A percentile compares a stretch with the other conserved stretches of the same genome.
Conservation (phyloP, 805 yeast genomes). For the Candida easanensis region DNA sequence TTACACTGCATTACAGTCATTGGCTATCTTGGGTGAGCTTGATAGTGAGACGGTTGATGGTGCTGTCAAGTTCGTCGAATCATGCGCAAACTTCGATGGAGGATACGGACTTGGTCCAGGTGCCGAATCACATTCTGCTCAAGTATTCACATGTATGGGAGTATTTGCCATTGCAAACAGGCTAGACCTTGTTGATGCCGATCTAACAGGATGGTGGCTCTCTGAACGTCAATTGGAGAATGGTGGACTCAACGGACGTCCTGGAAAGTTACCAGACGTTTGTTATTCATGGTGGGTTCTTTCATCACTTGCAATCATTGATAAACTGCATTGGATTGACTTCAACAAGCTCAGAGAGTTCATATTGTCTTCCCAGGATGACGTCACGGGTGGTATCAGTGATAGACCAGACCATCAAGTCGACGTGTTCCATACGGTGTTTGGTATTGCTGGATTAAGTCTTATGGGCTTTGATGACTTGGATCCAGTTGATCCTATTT, state of each 20-base stretch:
- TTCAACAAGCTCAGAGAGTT: conserved; percentile 56
- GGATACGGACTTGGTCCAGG: conserved; percentile 94
- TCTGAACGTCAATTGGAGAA: conserved; percentile 80
- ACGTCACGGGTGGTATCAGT: conserved; percentile 80
- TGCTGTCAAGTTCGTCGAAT: conserved; percentile 61
- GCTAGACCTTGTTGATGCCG: conserved; percentile 45
- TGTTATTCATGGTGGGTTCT: conserved; percentile 98
- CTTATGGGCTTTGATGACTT: conserved; percentile 62
- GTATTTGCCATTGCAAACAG: conserved; percentile 66
- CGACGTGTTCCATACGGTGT: conserved; percentile 90
- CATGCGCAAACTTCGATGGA: conserved; percentile 90
- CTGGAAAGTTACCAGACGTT: conserved; percentile 94
- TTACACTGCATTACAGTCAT: conserved; percentile 72
- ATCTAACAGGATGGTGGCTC: conserved; percentile 76
- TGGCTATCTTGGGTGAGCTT: conserved; percentile 66
- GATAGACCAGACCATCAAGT: conserved; percentile 90
- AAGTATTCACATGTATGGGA: conserved; percentile 82
- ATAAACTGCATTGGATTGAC: conserved; percentile 75
- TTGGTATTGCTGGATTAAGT: conserved; percentile 86
- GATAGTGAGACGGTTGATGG: conserved; percentile 52
- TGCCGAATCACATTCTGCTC: conserved; percentile 94
- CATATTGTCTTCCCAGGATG: conserved; percentile 77
- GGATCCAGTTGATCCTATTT: conserved; percentile 74
- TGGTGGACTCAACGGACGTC: conserved; percentile 96
- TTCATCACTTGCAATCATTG: conserved; percentile 67